These are phyloP conservation scores for Polyplosphaeria fusca DNA, from an alignment of 495 filamentous ascomycete genomes.

Conservation along the genomic window DNA sequence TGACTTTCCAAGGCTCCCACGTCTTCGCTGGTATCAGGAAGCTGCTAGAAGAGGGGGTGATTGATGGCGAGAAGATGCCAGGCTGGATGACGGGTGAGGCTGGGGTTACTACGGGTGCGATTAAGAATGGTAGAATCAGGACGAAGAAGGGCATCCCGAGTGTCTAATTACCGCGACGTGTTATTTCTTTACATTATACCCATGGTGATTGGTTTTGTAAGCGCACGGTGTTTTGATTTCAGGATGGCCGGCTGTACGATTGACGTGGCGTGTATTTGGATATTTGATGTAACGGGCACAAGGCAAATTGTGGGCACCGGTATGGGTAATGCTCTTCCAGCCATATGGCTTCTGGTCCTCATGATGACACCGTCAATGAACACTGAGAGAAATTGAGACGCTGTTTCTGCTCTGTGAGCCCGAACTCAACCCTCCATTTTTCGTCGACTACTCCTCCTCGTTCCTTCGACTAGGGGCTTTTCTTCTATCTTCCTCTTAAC, in stretches of 20 bases:
- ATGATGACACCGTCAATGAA: no score
- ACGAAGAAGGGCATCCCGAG: conserved; percentile 15
- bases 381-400: no score
- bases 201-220: not conserved
- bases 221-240: not conserved
- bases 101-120: conserved; percentile 66
- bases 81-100: conserved; percentile 92
- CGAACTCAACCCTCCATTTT: no score
- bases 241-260: no score
- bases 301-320: no score
- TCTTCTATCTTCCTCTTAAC: conserved; percentile 16
- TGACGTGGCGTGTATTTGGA: no score
- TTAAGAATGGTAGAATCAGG: conserved; percentile 56
- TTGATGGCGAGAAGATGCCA: conserved; percentile 74
- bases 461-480: not conserved
- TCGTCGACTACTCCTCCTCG: conserved; percentile 14
- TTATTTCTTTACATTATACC: conserved; percentile 3
- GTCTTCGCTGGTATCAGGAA: conserved; percentile 77
- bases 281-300: no score
- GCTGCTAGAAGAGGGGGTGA: conserved; percentile 67
- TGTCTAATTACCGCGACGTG: conserved; percentile 4
- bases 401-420: no score
- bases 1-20: conserved; percentile 70
- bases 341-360: no score
- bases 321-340: no score